Conservation (phyloP, 2,329 filamentous ascomycete species). For the Peltaster fructicola region DNA sequence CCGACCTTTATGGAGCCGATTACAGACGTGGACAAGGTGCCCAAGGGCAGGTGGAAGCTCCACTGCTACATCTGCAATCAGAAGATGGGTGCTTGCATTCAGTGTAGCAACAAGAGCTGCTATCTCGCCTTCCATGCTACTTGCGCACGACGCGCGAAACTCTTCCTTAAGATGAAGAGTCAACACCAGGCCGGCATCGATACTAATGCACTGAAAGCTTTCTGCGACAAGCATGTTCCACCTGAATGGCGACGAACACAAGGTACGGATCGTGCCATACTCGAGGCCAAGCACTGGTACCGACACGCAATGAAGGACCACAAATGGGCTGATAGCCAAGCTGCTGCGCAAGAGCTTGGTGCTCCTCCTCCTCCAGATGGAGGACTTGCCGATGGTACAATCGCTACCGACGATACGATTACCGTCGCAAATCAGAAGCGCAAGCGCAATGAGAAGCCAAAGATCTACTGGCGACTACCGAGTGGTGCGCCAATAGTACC, state of each 20-base stretch:
- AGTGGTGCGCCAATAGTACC: conserved; percentile 92
- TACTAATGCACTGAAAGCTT: conserved; percentile 72
- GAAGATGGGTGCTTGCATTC: conserved; percentile 94
- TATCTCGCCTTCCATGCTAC: conserved; percentile 96
- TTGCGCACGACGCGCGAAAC: conserved; percentile 69
- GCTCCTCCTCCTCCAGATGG: conserved; percentile 36
- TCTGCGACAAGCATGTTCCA: conserved; percentile 89
- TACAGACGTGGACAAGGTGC: conserved; percentile 94
- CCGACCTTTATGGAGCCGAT: conserved; percentile 97
- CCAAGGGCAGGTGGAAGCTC: conserved; percentile 70
- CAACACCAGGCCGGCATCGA: conserved; percentile 66
- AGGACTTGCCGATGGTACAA: conserved; percentile 24
- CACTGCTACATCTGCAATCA: conserved; percentile 94
- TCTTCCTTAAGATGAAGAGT: conserved; percentile 95
- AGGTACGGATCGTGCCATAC: conserved; percentile 60
- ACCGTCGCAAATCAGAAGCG: conserved; percentile 42
- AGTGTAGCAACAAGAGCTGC: conserved; percentile 94
- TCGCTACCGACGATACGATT: conserved; percentile 30
- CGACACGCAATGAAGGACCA: conserved; percentile 73
- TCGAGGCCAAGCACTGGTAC: conserved; percentile 76
- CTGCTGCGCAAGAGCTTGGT: conserved; percentile 64
- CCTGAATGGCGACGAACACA: conserved; percentile 77
- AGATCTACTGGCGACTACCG: conserved; percentile 74
- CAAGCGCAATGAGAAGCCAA: conserved; percentile 36
- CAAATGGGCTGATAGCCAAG: conserved; percentile 83